These are phyloP conservation scores for Prunus mongolica DNA, from an alignment of 306 rosid species.

Conservation along the genomic window DNA sequence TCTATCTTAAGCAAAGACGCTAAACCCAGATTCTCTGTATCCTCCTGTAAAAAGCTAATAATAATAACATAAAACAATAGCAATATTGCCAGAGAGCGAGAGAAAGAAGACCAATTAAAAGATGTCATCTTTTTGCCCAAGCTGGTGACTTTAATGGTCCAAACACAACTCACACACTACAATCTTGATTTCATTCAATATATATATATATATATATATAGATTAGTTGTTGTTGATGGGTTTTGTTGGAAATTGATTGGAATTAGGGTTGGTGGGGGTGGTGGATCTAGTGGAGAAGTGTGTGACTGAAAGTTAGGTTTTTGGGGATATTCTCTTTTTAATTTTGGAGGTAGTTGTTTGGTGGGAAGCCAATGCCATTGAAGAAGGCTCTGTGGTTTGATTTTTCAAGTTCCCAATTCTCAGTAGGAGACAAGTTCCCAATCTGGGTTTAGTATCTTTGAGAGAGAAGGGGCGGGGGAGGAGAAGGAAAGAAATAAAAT, in stretches of 20 bases:
- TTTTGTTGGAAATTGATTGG: constrained; percentile 2
- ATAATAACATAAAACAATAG: neutral
- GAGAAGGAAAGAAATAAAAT: too few species aligned
- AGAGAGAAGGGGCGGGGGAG: too few species aligned
- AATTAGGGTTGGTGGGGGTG: constrained; percentile 4
- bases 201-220: too few species aligned
- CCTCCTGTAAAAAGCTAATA: neutral
- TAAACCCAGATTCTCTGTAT: neutral
- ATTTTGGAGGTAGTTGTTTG: neutral
- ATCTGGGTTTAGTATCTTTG: too few species aligned
- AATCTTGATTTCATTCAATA: too few species aligned
- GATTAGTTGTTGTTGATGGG: neutral
- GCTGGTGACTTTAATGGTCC: constrained; percentile 33
- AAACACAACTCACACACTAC: constrained; percentile 23
- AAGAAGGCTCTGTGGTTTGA: neutral
- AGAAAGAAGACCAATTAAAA: neutral
- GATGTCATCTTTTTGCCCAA: constrained; percentile 10
- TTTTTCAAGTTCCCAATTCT: constrained; percentile 6
- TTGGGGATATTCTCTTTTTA: neutral
- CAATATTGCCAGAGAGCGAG: neutral
- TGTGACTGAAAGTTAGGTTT: neutral
- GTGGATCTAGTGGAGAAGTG: neutral
- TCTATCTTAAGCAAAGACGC: neutral
- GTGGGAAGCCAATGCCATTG: constrained; percentile 26
- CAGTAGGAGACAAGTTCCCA: neutral